These are phyloP conservation scores for Tulasnella sp. DNA, from an alignment of 768 basidiomycete species.

Conservation along the genomic window DNA sequence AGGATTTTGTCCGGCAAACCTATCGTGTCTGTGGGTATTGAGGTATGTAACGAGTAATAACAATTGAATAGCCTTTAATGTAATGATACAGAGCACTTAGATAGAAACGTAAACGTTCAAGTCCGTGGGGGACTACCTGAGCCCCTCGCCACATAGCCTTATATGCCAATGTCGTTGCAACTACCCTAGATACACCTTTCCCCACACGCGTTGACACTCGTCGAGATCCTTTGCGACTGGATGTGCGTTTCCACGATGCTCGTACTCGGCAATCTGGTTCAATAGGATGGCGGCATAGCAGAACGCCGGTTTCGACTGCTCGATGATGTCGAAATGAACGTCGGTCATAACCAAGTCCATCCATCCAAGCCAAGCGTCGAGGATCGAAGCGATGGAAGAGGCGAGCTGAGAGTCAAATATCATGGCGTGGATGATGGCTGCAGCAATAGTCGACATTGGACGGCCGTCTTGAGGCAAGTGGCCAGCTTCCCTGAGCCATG, in stretches of 20 bases:
- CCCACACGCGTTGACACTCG: slow-evolving; percentile 2
- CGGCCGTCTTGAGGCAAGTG: neutral
- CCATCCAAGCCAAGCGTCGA: slow-evolving; percentile 6
- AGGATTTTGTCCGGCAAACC: no score
- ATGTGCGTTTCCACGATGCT: neutral
- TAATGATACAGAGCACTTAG: no score
- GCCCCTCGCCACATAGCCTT: no score
- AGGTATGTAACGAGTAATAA: no score
- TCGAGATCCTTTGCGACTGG: slow-evolving; percentile 3
- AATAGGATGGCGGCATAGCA: slow-evolving; percentile 1
- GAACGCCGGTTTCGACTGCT: neutral
- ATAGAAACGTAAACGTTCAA: no score
- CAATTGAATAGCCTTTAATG: no score
- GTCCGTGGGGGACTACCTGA: no score
- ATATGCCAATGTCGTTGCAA: no score
- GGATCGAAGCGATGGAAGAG: neutral
- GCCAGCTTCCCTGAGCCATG: neutral
- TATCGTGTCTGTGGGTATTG: no score
- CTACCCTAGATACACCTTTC: neutral
- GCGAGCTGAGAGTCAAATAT: neutral
- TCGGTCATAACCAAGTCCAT: slow-evolving; percentile 5
- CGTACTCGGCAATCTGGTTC: slow-evolving; percentile 5
- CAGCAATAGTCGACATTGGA: neutral
- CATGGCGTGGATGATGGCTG: neutral
- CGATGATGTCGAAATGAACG: neutral